Base-by-base conservation (phyloP, 2,329 filamentous ascomycete species). In the Pseudogymnoascus sp. region DNA sequence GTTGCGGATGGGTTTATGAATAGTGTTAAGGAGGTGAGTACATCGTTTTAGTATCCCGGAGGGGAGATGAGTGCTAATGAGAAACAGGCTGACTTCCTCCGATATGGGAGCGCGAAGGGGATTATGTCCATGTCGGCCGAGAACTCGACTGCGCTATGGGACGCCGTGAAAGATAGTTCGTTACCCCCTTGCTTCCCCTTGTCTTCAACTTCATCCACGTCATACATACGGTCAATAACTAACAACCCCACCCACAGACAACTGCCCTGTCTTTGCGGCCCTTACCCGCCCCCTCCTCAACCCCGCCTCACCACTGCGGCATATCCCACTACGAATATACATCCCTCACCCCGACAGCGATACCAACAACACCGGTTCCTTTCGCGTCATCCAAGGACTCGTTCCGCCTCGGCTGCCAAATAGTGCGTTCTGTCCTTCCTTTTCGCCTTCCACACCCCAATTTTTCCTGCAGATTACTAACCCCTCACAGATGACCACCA, bases 211-310 rank as follows among this genome's bases (percentile, higher is more conserved):
- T 12, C n/a, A 31, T 31, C 6, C 28, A 9, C 28, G 7, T 16
- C 14, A 28, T n/a, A 1, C 5, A 42, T 53, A 21, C 11, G 7
- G 16, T 40, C 63, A 42, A 62, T 59, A 42, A 14, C 34, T 62
- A 63, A 61, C 43, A 28, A n/a, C 12, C 6, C 21, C 18, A 23
- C 28, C 18, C 1, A 40, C 65, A 90, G 87, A 96, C 70, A 86
- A 97, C 75, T 86, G 90, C 69, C 68, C 78, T 7, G 79, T 87
- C 42, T 97, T 90, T 76, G 83, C 84, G 71, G 84, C 84, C 64
- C 86, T 97, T 69, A 88, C 93, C 72, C 84, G 81, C 66, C 88
- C 87, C 66, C 83, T 97, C 2, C 83, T 97, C 65, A 89, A 90
- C 70, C 84, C 88, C 3, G 86, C 91, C 1, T 84, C 85, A 5